Conservation (phyloP, 1,284 basidiomycete genomes). For the Ustilago trichophora region DNA sequence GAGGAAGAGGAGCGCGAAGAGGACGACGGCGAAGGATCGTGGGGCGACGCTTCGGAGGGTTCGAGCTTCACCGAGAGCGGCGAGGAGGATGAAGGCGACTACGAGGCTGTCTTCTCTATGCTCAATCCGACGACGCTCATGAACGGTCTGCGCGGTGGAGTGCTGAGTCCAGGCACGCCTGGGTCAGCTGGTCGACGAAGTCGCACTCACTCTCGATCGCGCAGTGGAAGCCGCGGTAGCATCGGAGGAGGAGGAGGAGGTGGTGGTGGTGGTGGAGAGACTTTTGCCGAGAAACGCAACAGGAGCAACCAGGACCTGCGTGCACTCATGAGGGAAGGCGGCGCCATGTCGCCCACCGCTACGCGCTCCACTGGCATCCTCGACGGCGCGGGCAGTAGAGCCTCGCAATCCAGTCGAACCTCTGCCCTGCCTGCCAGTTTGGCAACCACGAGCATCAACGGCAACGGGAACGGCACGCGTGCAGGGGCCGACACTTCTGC, state of each 20-base stretch:
- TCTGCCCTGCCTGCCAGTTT: constrained; percentile 32
- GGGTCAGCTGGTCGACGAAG: constrained; percentile 30
- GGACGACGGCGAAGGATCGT: constrained; percentile 36
- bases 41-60: constrained; percentile 35
- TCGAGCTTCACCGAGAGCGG: constrained; percentile 37
- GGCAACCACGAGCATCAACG: constrained; percentile 19
- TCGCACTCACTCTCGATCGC: constrained; percentile 48
- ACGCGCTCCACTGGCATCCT: constrained; percentile 17
- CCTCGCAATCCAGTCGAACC: constrained; percentile 16
- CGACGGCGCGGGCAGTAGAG: constrained; percentile 16
- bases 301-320: constrained; percentile 53
- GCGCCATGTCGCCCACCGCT: constrained; percentile 47
- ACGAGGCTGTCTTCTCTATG: constrained; percentile 63
- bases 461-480: constrained; percentile 9
- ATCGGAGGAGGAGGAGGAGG: too few relatives aligned
- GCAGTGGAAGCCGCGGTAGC: constrained; percentile 49
- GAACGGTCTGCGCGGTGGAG: constrained; percentile 31
- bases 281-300: constrained; percentile 61
- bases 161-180: constrained; percentile 40
- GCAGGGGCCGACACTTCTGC: background rate
- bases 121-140: constrained; percentile 40
- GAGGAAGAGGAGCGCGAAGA: constrained; percentile 22
- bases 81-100: constrained; percentile 62
- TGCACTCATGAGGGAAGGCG: constrained; percentile 50
- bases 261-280: constrained; percentile 41